phyloP scores from a whole-genome alignment of 2,329 filamentous ascomycete species.

The Colletotrichum caudatum region DNA sequence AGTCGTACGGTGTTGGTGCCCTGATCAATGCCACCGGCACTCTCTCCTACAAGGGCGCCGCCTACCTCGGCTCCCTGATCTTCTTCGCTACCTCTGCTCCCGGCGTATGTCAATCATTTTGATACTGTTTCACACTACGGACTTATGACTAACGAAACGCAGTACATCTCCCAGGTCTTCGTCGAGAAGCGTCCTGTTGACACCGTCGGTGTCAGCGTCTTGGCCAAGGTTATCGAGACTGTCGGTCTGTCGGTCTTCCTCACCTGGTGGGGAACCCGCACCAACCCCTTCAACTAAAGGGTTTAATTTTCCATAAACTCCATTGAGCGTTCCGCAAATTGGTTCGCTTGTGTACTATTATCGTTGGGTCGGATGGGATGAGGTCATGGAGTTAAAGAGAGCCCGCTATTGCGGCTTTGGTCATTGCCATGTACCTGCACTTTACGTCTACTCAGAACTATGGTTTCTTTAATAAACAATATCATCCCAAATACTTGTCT shows the following conservation, averaged over 20 bases:
- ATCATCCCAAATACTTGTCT: neutral
- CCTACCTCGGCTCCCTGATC: constrained; percentile 90
- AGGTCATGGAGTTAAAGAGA: constrained; percentile 41
- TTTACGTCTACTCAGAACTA: constrained; percentile 25
- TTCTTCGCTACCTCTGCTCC: constrained; percentile 93
- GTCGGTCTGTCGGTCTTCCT: constrained; percentile 91
- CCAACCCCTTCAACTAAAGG: constrained; percentile 87
- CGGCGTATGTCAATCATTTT: constrained; percentile 66
- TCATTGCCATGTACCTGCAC: constrained; percentile 35
- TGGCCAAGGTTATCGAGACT: constrained; percentile 91
- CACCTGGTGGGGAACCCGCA: constrained; percentile 97
- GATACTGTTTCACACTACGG: neutral
- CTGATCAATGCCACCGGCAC: constrained; percentile 96
- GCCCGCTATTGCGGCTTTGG: constrained; percentile 19
- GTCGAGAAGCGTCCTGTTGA: constrained; percentile 93
- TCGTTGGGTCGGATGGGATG: constrained; percentile 20
- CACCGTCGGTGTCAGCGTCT: constrained; percentile 85
- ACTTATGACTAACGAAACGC: neutral
- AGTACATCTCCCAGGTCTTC: constrained; percentile 90
- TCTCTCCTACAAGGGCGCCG: constrained; percentile 95
- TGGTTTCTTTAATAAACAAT: constrained; percentile 23
- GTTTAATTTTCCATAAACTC: constrained; percentile 29
- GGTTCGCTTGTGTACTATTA: constrained; percentile 38
- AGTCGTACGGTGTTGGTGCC: constrained; percentile 90
- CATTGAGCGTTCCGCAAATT: neutral